Evolutionary conservation across 352 stramenopile species (phyloP), one percentile per base, ranked within the genome.

Genomic region (Phytophthora rubi): DNA sequence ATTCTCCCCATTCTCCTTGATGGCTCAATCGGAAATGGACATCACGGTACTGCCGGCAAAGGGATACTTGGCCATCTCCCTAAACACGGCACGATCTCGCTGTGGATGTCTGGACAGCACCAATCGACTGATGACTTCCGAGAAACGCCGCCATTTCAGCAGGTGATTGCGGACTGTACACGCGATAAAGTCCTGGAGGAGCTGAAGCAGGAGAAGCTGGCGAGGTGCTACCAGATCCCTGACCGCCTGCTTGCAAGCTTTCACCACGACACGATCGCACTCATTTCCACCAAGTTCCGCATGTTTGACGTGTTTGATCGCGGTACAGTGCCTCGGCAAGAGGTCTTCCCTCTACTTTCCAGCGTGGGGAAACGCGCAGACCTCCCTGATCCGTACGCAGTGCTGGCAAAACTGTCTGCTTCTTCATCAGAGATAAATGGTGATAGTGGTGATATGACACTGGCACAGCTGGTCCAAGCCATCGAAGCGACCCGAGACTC

Each of bases 291-390:
- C n/a, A 77, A 75, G 21, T 88, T 84, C 54, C 72, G 52, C 6
- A 71, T 73, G 28, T 88, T 88, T 49, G 77, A 84, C 48, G 71
- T 85, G 16, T 77, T 81, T 28, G 73, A 88, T 35, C 53, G 55
- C 4, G 80, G 80, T 8, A 49, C 68, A 6, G 51, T 88, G 10
- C 73, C 77, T 0, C 68, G 76, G 2, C 68, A 80, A 28, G 80
- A 88, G 39, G 8, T 85, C 28, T 85, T 83, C 35, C 51, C 77
- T 18, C 26, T 88, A 9, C 65, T 88, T 4, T 76, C 75, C 2
- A 65, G 75, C 9, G 52, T 88, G 55, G 76, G 70, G 5, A 76
- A 55, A 42, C 71, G 62, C 16, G 56, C 73, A 47, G 77, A 88
- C 33, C 71, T 88, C 30, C 67, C 76, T 8, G 77, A 88, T 62